phyloP scores from a whole-genome alignment of 331 rosid genomes.

The Rhamnella rubrinervis region DNA sequence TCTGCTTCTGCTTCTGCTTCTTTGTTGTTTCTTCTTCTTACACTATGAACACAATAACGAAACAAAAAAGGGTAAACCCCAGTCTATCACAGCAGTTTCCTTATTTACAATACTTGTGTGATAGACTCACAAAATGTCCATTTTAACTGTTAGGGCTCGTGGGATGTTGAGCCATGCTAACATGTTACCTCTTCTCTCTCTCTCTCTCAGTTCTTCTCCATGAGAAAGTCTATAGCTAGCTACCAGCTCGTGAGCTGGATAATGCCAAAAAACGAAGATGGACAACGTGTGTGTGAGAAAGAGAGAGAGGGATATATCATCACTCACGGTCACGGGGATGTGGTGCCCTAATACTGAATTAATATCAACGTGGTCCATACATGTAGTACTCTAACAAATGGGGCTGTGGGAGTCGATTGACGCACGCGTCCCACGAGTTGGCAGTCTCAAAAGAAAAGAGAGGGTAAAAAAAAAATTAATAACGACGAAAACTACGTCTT shows the following conservation, averaged over 20 bases:
- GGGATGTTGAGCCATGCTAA: slow-evolving; percentile 27
- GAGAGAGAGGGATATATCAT: neutral
- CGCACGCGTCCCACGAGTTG: slow-evolving; percentile 26
- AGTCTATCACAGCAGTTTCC: slow-evolving; percentile 23
- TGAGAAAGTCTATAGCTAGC: neutral
- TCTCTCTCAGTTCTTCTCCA: slow-evolving; percentile 2
- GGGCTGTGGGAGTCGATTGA: slow-evolving; percentile 9
- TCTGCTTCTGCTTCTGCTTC: neutral
- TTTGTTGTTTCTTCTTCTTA: neutral
- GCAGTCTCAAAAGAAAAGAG: slow-evolving; percentile 2
- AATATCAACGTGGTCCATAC: slow-evolving; percentile 36
- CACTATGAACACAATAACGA: slow-evolving; percentile 1
- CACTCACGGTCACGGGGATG: slow-evolving; percentile 18
- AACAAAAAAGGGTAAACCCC: slow-evolving; percentile 17
- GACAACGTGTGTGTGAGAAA: neutral
- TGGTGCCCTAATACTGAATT: slow-evolving; percentile 10
- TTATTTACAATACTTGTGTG: neutral
- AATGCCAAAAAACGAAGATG: slow-evolving; percentile 3
- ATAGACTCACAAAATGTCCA: neutral
- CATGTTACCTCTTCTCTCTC: too few species aligned
- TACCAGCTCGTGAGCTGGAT: too few species aligned
- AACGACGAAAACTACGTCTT: slow-evolving; percentile 18
- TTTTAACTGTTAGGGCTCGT: slow-evolving; percentile 22
- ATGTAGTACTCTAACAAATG: neutral
- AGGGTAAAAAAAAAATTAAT: neutral